Evolutionary conservation across 2,329 filamentous ascomycete species (phyloP), one percentile per base, ranked within the genome.

Genomic region (Pseudogymnoascus sp.): DNA sequence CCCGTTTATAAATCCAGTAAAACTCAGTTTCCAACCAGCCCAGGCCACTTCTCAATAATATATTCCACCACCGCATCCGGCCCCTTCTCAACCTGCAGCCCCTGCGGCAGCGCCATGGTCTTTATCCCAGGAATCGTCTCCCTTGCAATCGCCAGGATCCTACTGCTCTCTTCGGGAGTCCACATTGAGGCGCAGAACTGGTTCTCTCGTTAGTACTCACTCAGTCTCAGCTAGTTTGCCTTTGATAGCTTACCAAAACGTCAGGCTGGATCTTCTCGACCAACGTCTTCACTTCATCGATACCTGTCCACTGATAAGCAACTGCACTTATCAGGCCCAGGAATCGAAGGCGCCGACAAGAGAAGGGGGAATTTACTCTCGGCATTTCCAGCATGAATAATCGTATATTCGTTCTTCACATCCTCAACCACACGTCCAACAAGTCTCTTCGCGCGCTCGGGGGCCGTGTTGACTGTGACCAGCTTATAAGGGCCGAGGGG

Each of bases 401-500:
- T 87, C 1, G 78, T 82, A 72, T 88, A 89, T 39, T 74, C 75
- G 61, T 87, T 84, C 70, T 84, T 85, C 33, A 89, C 73, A 10
- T 78, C 80, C 62, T 87, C 82, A 9, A 81, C 77, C 37, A 89
- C 73, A 0, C 82, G 79, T 9, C 86, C 85, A 67, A 87, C 82
- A 35, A 89, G 73, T 6, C 77, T 74, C 73, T 84, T 82, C 35
- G 86, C 87, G 62, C 86, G 78, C 65, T 87, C 85, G 0, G 86
- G 86, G 1, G 81, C 84, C 1, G 81, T 87, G 74, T 88, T 89
- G 66, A 89, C 85, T 1, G 85, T 89, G 31, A 88, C 80, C 10
- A 89, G 79, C 67, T 77, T 81, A 74, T 80, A 88, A 2, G 84
- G 84, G 15, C 83, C 83, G 66, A 79, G 77, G 12, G 79, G 76